Base-by-base conservation (phyloP, 257 asterid genomes). In the Solanum bukasovii region DNA sequence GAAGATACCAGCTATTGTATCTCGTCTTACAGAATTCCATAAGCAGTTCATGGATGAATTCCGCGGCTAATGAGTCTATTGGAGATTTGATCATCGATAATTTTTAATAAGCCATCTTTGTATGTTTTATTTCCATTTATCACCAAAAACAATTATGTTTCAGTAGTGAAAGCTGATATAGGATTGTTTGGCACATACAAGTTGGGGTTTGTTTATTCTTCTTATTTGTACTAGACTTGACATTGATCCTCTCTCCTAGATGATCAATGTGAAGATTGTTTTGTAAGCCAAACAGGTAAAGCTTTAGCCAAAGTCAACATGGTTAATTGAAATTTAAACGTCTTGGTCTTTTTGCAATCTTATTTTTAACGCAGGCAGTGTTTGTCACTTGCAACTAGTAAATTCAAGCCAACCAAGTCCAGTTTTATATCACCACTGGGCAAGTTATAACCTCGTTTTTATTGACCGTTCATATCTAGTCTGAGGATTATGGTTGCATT, bases 1-100 rank as follows among this genome's bases (percentile, higher is more conserved):
- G 52, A 93, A 91, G 90, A 95, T 95, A 67, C 98, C 98, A 5
- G 98, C 98, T 44, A 88, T 95, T 72, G 92, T 93, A 9, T 56
- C 95, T 33, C 98, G 95, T 23, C 95, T 96, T 89, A 92, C 98
- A 0, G 95, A 95, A n/a, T 96, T 95, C 89, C 99, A 95, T 91
- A 86, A 91, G 82, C 89, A 86, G 74, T 96, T 96, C 93, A 93
- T 96, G 98, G 93, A 94, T 86, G 97, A 93, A 74, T 96, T 90
- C 89, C 95, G 96, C 12, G 96, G 88, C 87, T 95, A 88, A 95
- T 88, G 84, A 61, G 72, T 40, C 78, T 49, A 31, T 67, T 46
- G 68, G 29, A 46, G 29, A n/a, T 25, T 78, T 79, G 65, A 44
- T 79, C 5, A 25, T 78, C 27, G 38, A 79, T 1, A 81, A 81